Evolutionary conservation across 176 grass and related monocot genomes (phyloP).

Genomic region (Calamus simplicifolius): DNA sequence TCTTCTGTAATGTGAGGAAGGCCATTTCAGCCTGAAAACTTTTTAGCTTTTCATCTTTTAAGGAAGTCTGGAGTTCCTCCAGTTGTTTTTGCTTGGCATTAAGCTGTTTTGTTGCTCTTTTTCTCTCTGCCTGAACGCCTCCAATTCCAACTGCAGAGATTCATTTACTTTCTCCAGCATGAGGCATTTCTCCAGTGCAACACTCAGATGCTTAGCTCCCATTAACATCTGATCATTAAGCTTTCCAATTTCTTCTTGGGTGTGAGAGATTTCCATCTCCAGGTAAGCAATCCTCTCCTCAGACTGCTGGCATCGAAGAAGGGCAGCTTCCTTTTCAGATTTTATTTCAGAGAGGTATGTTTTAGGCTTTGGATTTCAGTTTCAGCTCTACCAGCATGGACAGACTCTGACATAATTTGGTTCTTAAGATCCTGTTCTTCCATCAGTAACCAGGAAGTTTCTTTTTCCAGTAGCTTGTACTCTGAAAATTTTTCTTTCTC

Average conservation of each 20-base stretch:
- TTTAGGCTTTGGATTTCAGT: slow-evolving; percentile 47
- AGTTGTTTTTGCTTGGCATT: slow-evolving; percentile 56
- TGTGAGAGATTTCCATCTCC: slow-evolving; percentile 58
- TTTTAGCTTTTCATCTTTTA: slow-evolving; percentile 70
- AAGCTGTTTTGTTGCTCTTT: slow-evolving; percentile 5
- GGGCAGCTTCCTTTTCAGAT: slow-evolving; percentile 48
- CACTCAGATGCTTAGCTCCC: slow-evolving; percentile 40
- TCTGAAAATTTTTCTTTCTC: slow-evolving; percentile 8
- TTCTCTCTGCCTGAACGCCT: slow-evolving; percentile 45
- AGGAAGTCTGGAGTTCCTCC: slow-evolving; percentile 58
- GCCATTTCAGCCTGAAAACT: slow-evolving; percentile 73
- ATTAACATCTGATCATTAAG: slow-evolving; percentile 69
- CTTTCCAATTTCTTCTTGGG: slow-evolving; percentile 68
- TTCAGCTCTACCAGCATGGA: slow-evolving; percentile 41
- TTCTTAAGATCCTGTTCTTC: slow-evolving; percentile 88
- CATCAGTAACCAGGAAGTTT: slow-evolving; percentile 56
- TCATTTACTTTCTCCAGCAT: slow-evolving; percentile 56
- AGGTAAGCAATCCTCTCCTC: slow-evolving; percentile 42
- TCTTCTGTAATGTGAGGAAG: slow-evolving; percentile 54
- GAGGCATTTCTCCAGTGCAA: slow-evolving; percentile 45
- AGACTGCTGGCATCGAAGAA: slow-evolving; percentile 58
- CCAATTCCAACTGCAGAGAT: slow-evolving; percentile 48
- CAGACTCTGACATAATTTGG: slow-evolving; percentile 43
- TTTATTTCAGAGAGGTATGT: slow-evolving; percentile 48
- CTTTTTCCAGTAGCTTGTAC: slow-evolving; percentile 57